A percentile compares a stretch with the other conserved stretches of the same genome.
Evolutionary conservation across 805 yeast species (phyloP).

Genomic region (Yamadazyma kitorensis): DNA sequence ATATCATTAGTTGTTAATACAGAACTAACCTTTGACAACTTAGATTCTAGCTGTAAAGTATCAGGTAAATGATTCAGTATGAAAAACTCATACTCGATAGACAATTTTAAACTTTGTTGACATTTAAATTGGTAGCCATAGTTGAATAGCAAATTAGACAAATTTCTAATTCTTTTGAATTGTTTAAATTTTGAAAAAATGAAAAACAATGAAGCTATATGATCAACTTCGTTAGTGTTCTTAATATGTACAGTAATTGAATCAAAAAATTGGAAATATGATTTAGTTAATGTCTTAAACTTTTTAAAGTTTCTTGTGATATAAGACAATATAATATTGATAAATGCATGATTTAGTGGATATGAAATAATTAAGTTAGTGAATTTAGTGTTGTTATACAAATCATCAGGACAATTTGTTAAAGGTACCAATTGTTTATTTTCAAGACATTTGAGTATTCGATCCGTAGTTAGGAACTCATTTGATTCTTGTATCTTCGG

Average conservation of each 20-base stretch:
- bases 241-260: neutral
- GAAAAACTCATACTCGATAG: conserved; percentile 30
- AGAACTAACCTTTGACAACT: too few relatives aligned
- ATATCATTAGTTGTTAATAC: too few relatives aligned
- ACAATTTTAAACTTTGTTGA: conserved; percentile 15
- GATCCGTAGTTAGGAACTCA: too few relatives aligned
- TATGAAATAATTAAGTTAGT: too few relatives aligned
- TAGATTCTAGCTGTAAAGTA: too few relatives aligned
- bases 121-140: conserved; percentile 26
- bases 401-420: neutral
- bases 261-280: conserved; percentile 4
- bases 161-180: conserved; percentile 40
- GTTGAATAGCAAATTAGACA: conserved; percentile 46
- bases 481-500: too few relatives aligned
- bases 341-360: too few relatives aligned
- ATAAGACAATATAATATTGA: neutral
- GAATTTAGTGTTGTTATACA: neutral
- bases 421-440: too few relatives aligned
- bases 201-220: conserved; percentile 2
- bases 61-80: too few relatives aligned
- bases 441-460: too few relatives aligned
- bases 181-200: conserved; percentile 23
- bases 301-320: conserved; percentile 1
- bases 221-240: neutral
- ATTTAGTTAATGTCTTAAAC: conserved; percentile 1